phyloP scores from a whole-genome alignment of 257 asterid species.

The Solanum lycopersicoides region DNA sequence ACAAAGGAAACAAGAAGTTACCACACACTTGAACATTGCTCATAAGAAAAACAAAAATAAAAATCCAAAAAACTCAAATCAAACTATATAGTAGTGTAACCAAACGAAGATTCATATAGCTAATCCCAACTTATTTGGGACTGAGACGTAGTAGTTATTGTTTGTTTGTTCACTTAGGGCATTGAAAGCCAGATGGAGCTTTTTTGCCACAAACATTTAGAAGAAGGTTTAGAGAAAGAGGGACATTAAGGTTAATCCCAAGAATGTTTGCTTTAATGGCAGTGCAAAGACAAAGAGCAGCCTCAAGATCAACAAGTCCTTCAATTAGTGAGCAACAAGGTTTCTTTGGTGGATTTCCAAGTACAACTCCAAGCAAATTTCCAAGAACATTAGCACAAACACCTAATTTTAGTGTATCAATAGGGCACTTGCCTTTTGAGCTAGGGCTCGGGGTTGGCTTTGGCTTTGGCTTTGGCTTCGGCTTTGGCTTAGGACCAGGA shows the following conservation, averaged over 20 bases:
- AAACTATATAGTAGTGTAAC: neutral
- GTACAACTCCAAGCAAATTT: slow-evolving; percentile 12
- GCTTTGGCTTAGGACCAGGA: slow-evolving; percentile 11
- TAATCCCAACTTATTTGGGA: neutral
- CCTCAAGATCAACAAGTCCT: slow-evolving; percentile 45
- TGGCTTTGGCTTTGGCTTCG: slow-evolving; percentile 22
- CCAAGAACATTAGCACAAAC: slow-evolving; percentile 45
- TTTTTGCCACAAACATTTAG: slow-evolving; percentile 41
- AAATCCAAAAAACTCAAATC: neutral
- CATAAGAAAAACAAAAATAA: neutral
- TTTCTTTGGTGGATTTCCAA: slow-evolving; percentile 37
- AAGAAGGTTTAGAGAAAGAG: slow-evolving; percentile 39
- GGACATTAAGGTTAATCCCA: slow-evolving; percentile 50
- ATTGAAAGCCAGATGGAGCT: slow-evolving; percentile 36
- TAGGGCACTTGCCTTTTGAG: slow-evolving; percentile 34
- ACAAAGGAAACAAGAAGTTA: neutral
- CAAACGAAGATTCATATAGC: neutral
- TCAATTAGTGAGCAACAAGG: slow-evolving; percentile 42
- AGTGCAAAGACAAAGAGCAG: slow-evolving; percentile 57
- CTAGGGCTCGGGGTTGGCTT: slow-evolving; percentile 16
- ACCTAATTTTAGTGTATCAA: slow-evolving; percentile 44
- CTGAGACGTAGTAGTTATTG: neutral
- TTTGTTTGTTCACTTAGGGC: slow-evolving; percentile 14
- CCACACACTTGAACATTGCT: neutral
- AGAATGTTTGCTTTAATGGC: slow-evolving; percentile 50